Base-by-base conservation (phyloP, 2,329 filamentous ascomycete species). In the Xenoacremonium recifei region DNA sequence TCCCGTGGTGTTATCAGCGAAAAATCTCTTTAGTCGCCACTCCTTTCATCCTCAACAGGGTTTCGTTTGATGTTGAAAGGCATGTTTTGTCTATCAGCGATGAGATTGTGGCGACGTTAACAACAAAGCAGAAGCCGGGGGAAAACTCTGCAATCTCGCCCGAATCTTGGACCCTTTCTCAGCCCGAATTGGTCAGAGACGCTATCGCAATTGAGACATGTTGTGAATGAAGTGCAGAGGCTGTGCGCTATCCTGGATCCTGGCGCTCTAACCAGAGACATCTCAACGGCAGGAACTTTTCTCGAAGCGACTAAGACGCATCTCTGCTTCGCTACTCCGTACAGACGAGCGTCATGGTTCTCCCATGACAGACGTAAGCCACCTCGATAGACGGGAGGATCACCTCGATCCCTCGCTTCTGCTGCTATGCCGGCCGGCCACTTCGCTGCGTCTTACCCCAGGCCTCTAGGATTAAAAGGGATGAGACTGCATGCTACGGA, bases 391-490 rank as follows among this genome's bases (percentile, higher is more conserved):
- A 47, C 45, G 49, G 29, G 42, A 27, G 23, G 7, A 27, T 27
- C 23, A 27, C 23, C 13, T 27, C 23, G 23, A 9, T 9, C 29
- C 13, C 7, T 27, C 13, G 23, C 23, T 9, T 27, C 23, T 7
- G 23, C 13, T 27, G 23, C 35, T 34, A 51, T 47, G 34, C 36
- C 43, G 29, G 37, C 38, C 40, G 44, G 41, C 21, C 45, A 44
- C 36, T 37, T 42, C 44, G 46, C 35, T 50, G 44, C 51, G 44
- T 44, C 44, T 42, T 41, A 50, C 40, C 49, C 47, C 45, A 46
- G 48, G 40, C 45, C 44, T 25, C 42, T 44, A 38, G 45, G 47
- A 42, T 47, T 44, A 39, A 42, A 42, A 34, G 39, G 47, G 34
- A 35, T 38, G 37, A 48, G 29, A 30, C 40, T 42, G 38, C 34